Evolutionary conservation across 306 rosid genomes (phyloP).

Genomic region (Biancaea sappan): DNA sequence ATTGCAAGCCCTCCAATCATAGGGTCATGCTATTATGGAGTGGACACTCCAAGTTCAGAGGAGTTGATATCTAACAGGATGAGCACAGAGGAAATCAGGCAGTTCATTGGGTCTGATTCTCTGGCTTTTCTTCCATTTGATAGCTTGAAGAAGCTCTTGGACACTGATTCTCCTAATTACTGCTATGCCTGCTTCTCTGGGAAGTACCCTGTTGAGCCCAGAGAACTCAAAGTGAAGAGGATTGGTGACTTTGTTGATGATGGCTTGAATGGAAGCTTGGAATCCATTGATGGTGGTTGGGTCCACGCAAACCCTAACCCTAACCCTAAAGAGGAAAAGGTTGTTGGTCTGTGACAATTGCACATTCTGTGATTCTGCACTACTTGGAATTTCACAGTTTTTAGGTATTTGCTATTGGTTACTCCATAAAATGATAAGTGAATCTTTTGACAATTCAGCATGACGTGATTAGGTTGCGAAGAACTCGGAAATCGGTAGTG

Average conservation of each 20-base stretch:
- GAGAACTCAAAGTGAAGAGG: constrained; percentile 56
- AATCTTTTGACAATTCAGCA: not conserved
- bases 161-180: constrained; percentile 47
- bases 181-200: constrained; percentile 89
- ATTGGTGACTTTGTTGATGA: constrained; percentile 69
- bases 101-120: constrained; percentile 76
- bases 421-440: too few relatives aligned
- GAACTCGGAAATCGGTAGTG: too few relatives aligned
- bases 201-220: constrained; percentile 74
- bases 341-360: constrained; percentile 12
- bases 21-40: constrained; percentile 82
- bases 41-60: constrained; percentile 81
- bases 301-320: constrained; percentile 47
- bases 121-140: constrained; percentile 77
- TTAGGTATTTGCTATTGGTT: too few relatives aligned
- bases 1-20: constrained; percentile 84
- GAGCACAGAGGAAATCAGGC: constrained; percentile 66
- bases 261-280: constrained; percentile 60
- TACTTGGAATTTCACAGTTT: constrained; percentile 16
- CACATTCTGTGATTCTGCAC: constrained; percentile 38
- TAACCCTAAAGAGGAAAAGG: constrained; percentile 30
- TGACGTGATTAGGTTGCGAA: not conserved
- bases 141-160: constrained; percentile 51
- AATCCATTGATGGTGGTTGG: constrained; percentile 68
- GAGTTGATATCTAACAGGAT: constrained; percentile 82